Percentiles rank a stretch among this genome's conserved stretches.
phyloP scores from a whole-genome alignment of 1,284 basidiomycete species.

The Ustilago curta region DNA sequence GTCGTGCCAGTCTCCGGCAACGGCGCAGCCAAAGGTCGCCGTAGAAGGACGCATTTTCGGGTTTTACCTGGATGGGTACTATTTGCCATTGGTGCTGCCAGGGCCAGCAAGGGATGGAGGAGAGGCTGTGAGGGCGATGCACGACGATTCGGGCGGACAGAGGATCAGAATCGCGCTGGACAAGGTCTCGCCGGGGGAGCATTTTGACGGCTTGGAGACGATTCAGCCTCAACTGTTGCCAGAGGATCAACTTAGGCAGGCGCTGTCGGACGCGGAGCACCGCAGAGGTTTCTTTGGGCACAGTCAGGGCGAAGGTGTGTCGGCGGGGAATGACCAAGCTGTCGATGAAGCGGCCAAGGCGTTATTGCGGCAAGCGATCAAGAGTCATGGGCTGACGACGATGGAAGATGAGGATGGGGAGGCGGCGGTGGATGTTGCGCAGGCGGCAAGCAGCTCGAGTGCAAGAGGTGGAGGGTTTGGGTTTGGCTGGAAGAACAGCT shows the following conservation, averaged over 20 bases:
- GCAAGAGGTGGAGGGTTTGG: slow-evolving; percentile 7
- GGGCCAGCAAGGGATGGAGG: slow-evolving; percentile 7
- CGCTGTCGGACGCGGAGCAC: slow-evolving; percentile 38
- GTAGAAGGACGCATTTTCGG: slow-evolving; percentile 48
- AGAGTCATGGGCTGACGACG: slow-evolving; percentile 26
- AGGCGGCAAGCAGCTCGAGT: neutral
- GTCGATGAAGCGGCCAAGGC: slow-evolving; percentile 29
- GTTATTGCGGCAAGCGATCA: slow-evolving; percentile 34
- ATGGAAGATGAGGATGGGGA: slow-evolving; percentile 38
- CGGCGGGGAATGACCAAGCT: neutral
- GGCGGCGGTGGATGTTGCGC: slow-evolving; percentile 8
- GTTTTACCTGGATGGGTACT: slow-evolving; percentile 36
- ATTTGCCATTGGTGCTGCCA: slow-evolving; percentile 42
- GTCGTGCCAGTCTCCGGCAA: neutral
- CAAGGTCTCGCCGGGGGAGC: slow-evolving; percentile 25
- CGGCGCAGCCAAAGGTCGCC: slow-evolving; percentile 23
- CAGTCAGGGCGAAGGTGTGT: neutral
- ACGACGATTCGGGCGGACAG: slow-evolving; percentile 8
- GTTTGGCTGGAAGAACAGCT: slow-evolving; percentile 19
- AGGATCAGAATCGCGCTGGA: slow-evolving; percentile 19
- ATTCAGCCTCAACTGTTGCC: slow-evolving; percentile 43
- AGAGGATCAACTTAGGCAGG: slow-evolving; percentile 36
- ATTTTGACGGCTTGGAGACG: slow-evolving; percentile 24
- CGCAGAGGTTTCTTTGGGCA: slow-evolving; percentile 38
- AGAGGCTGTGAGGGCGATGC: neutral